Evolutionary conservation across 352 stramenopile species (phyloP).

Genomic region (Phytophthora niederhauseri): DNA sequence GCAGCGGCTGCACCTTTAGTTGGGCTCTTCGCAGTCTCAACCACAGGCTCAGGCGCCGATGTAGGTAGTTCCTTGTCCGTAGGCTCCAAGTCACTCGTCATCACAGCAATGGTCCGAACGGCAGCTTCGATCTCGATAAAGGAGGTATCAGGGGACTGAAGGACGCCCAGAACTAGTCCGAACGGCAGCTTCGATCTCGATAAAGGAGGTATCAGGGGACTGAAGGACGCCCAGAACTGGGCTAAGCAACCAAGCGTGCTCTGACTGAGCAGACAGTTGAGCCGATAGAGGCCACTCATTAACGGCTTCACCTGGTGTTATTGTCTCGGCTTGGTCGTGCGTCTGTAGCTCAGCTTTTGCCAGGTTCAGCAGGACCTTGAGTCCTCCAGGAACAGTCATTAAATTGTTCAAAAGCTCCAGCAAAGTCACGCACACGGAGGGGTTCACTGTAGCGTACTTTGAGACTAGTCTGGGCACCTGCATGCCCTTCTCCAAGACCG

Average conservation of each 20-base stretch:
- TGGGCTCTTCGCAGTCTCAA: constrained; percentile 23
- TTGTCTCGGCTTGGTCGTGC: neutral
- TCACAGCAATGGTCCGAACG: constrained; percentile 31
- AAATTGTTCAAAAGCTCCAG: constrained; percentile 38
- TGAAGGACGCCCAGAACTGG: constrained; percentile 50
- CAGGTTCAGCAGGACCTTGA: constrained; percentile 40
- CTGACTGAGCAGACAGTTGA: constrained; percentile 27
- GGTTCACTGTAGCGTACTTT: constrained; percentile 25
- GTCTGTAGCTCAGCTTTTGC: constrained; percentile 24
- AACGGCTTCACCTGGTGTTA: neutral
- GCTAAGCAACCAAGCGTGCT: constrained; percentile 36
- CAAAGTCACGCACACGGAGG: constrained; percentile 42
- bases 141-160: constrained; percentile 41
- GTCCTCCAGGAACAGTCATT: constrained; percentile 38
- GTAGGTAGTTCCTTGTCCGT: constrained; percentile 8
- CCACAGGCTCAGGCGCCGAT: constrained; percentile 16
- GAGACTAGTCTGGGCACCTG: constrained; percentile 33
- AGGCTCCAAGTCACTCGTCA: constrained; percentile 34
- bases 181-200: constrained; percentile 53
- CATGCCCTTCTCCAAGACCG: constrained; percentile 37
- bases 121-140: constrained; percentile 59
- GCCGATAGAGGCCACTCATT: constrained; percentile 35
- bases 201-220: constrained; percentile 43
- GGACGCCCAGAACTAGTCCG: constrained; percentile 40
- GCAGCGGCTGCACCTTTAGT: constrained; percentile 17